These are phyloP conservation scores for Ogataea degrootiae DNA, from an alignment of 805 yeast genomes.

Conservation along the genomic window DNA sequence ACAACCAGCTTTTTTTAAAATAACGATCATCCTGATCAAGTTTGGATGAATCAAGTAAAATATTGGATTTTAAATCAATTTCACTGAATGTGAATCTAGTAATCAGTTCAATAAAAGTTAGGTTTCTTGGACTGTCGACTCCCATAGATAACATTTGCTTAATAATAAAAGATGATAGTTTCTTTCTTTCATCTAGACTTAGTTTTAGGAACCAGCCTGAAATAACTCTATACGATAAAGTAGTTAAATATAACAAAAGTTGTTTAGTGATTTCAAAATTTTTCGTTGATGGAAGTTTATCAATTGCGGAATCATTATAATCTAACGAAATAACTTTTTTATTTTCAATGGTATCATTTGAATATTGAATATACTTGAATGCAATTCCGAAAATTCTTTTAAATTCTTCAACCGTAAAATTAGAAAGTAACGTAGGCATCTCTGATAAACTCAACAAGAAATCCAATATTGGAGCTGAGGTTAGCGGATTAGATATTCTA, in stretches of 20 bases:
- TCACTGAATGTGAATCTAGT: constrained; percentile 63
- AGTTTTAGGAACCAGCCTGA: constrained; percentile 69
- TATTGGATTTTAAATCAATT: constrained; percentile 44
- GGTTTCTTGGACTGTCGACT: constrained; percentile 37
- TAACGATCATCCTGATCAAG: constrained; percentile 21
- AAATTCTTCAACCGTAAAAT: constrained; percentile 71
- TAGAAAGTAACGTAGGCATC: constrained; percentile 61
- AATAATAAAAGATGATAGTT: constrained; percentile 58
- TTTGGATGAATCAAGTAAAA: constrained; percentile 9
- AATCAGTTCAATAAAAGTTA: constrained; percentile 65
- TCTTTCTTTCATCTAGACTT: constrained; percentile 50
- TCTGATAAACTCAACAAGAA: constrained; percentile 63
- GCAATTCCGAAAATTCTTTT: constrained; percentile 80
- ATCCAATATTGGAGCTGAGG: constrained; percentile 72
- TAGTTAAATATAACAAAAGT: constrained; percentile 54
- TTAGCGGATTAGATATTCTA: constrained; percentile 62
- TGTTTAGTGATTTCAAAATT: constrained; percentile 40
- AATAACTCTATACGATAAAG: constrained; percentile 64
- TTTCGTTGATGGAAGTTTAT: constrained; percentile 50
- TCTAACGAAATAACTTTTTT: constrained; percentile 21
- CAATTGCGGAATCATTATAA: constrained; percentile 48
- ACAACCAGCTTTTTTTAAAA: constrained; percentile 46
- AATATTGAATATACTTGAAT: constrained; percentile 71
- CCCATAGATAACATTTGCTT: constrained; percentile 43
- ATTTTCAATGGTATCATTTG: constrained; percentile 40